These are phyloP conservation scores for Cercospora sp. DNA, from an alignment of 2,329 filamentous ascomycete genomes.

Conservation along the genomic window DNA sequence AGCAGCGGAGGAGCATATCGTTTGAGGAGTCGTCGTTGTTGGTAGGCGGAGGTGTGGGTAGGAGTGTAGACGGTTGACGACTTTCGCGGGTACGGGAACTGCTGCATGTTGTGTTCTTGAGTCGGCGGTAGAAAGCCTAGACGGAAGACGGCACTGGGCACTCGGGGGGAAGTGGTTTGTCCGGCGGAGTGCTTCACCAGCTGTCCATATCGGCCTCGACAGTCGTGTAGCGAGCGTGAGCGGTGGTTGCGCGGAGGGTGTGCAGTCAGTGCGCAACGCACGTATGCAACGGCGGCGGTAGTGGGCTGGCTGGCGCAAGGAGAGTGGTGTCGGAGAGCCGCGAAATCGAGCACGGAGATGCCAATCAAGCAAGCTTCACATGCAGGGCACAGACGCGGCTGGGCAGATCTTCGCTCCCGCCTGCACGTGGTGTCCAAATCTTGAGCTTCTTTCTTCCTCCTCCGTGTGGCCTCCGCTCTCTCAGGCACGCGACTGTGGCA, in stretches of 20 bases:
- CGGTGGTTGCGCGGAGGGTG: not conserved
- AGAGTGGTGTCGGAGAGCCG: not conserved
- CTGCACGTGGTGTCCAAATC: not conserved
- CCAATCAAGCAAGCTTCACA: not conserved
- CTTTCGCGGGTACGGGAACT: constrained; percentile 85
- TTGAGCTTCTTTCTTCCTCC: not conserved
- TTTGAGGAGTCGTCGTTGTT: constrained; percentile 30
- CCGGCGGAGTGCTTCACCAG: not conserved
- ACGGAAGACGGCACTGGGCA: constrained; percentile 4
- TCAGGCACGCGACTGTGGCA: not conserved
- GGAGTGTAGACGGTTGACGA: constrained; percentile 69
- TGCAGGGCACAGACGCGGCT: not conserved
- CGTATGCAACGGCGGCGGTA: not conserved
- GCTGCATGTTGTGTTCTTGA: constrained; percentile 45
- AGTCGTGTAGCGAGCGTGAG: not conserved
- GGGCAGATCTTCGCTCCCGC: not conserved
- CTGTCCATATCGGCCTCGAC: not conserved
- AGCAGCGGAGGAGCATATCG: constrained; percentile 51
- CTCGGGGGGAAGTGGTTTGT: constrained; percentile 1
- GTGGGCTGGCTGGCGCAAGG: not conserved
- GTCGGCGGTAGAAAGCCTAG: not conserved
- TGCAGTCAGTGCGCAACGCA: not conserved
- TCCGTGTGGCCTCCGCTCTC: not conserved
- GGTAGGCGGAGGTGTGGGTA: constrained; percentile 54
- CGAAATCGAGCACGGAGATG: not conserved